phyloP scores from a whole-genome alignment of 768 basidiomycete species.

The Asterophora parasitica region DNA sequence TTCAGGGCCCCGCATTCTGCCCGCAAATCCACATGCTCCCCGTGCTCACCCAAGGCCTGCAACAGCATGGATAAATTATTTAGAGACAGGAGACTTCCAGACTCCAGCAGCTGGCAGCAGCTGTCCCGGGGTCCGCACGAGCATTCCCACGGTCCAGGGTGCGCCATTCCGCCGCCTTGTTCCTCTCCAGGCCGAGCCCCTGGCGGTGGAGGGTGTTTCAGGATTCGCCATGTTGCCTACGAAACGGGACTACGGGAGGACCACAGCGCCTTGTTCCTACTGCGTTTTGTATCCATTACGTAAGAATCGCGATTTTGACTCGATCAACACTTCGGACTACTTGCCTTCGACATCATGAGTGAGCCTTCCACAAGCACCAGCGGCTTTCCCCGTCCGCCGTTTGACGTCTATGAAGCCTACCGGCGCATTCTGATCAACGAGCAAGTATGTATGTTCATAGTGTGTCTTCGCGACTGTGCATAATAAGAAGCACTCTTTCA shows the following conservation, averaged over 20 bases:
- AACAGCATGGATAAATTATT: too few relatives aligned
- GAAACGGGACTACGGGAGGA: too few relatives aligned
- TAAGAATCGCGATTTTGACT: slow-evolving; percentile 8
- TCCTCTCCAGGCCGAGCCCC: too few relatives aligned
- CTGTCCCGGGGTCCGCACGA: too few relatives aligned
- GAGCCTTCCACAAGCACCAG: slow-evolving; percentile 1
- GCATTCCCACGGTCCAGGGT: too few relatives aligned
- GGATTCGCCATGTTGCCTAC: too few relatives aligned
- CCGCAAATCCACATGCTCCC: neutral
- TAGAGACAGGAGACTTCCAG: too few relatives aligned
- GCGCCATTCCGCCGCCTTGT: too few relatives aligned
- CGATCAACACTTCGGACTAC: neutral
- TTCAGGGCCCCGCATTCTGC: neutral
- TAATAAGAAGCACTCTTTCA: slow-evolving; percentile 2
- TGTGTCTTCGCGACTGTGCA: neutral
- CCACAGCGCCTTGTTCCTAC: neutral
- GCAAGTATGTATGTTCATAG: slow-evolving; percentile 41
- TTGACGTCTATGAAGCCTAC: slow-evolving; percentile 48
- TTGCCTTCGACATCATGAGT: neutral
- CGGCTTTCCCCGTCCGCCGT: slow-evolving; percentile 13
- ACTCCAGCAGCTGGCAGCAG: too few relatives aligned
- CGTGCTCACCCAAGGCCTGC: too few relatives aligned
- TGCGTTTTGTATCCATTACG: slow-evolving; percentile 2
- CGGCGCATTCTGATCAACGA: slow-evolving; percentile 57
- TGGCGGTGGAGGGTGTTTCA: too few relatives aligned